Base-by-base conservation (phyloP, 129 eudicot genomes). In the Mikania micrantha region DNA sequence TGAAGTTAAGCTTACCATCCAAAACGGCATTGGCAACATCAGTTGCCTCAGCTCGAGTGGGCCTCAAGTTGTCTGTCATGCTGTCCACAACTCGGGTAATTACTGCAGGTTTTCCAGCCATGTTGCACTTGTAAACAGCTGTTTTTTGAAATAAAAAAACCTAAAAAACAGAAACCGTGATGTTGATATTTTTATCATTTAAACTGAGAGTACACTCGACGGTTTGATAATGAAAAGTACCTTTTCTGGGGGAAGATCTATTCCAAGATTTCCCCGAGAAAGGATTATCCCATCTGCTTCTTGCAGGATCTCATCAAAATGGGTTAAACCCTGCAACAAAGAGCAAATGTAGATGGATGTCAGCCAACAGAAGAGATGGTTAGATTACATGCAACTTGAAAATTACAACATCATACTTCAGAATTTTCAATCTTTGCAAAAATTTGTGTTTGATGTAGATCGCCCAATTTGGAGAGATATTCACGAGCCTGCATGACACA, bases 201-300 rank as follows among this genome's bases (percentile, higher is more conserved):
- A n/a, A n/a, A n/a, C n/a, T n/a, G n/a, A n/a, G n/a, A n/a, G n/a
- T n/a, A n/a, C n/a, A n/a, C n/a, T n/a, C n/a, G n/a, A n/a, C n/a
- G n/a, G n/a, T n/a, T n/a, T n/a, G n/a, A n/a, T n/a, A n/a, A n/a
- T n/a, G n/a, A n/a, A n/a, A n/a, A n/a, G n/a, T n/a, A 92, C 98
- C 92, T 92, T 92, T 85, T 92, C 98, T 12, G 98, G 96, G 60
- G 98, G 96, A 61, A 92, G 96, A 78, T 92, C 98, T 57, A 92
- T 88, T 38, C 98, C 98, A 65, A 92, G 90, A 75, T 92, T 92
- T 73, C 98, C 98, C 74, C 98, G 98, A 5, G 98, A 92, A 67
- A 92, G 96, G 31, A 92, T 92, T 59, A 92, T 88, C 32, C 98
- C 98, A 77, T 92, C 98, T 64, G 95, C 98, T 82, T 85, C 98